Base-by-base conservation (phyloP, 2,329 filamentous ascomycete genomes). In the Monosporascus sp. region DNA sequence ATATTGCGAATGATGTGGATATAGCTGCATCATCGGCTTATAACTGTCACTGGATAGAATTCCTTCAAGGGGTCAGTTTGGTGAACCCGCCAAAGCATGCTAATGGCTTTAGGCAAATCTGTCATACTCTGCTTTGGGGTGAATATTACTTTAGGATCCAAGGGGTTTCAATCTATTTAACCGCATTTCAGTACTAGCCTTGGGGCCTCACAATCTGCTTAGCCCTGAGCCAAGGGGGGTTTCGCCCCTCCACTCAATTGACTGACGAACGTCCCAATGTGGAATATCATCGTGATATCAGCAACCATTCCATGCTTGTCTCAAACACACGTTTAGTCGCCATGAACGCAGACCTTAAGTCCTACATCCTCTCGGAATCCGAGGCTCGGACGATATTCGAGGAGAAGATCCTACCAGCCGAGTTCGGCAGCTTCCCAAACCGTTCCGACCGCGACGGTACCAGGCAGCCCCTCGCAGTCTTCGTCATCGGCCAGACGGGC, bases 401-500 rank as follows among this genome's bases (percentile, higher is more conserved):
- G 60, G 48, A 53, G 37, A 51, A 58, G 37, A 67, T 70, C 54
- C 43, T 66, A 9, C 66, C 70, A 19, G 54, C 61, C 31, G 71
- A 74, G 45, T 66, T 75, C 40, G 41, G 52, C 46, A 17, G 41
- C 16, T 52, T 63, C 11, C 16, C 52, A 7, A 47, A 49, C 47
- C 49, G n/a, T 44, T 50, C 40, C 17, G 57, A 46, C 24, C 5
- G 16, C 43, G 17, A 41, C 54, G 14, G 44, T 16, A 37, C 43
- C 9, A 35, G 5, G 46, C 9, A 46, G 20, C 72, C 73, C 38
- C 64, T 75, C 16, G 75, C 72, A 37, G 61, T 78, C 46, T 65
- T 78, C 20, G 63, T 76, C 16, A 69, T 77, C 26, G 76, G 76
- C 55, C 76, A 78, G 58, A 78, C 76, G 5, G 76, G 76, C 60